Base-by-base conservation (phyloP, 768 basidiomycete genomes). In the Tremella fuciformis region DNA sequence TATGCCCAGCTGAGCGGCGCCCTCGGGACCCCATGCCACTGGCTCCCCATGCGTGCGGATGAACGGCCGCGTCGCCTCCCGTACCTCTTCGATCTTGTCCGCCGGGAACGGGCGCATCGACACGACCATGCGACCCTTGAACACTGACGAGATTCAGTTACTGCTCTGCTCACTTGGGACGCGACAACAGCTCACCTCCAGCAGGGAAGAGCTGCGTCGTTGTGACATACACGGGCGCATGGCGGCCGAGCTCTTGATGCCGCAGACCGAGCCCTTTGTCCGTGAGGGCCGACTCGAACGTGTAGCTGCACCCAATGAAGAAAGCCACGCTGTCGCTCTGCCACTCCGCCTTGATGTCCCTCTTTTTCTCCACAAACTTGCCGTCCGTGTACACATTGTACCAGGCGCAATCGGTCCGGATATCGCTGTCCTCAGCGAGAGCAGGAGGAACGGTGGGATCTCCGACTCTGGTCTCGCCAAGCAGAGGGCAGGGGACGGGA, bases 51-150 rank as follows among this genome's bases (percentile, higher is more conserved):
- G 73, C 7, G 73, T 58, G 4, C 22, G 34, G 25, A 52, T 57
- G 60, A 60, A 74, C 1, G 67, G 65, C 37, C 65, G 48, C n/a
- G 66, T 67, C 19, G 62, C 63, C 3, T 50, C 34, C 16, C 59
- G 38, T 13, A 68, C 63, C 1, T 18, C 53, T 13, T 58, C 56
- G 52, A 69, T 34, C 1, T 38, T 24, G 1, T 50, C 52, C 1
- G 47, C 16, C 0, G 49, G 60, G 38, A 67, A 74, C 2, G 72
- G 72, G 6, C 72, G 58, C 72, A 69, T 74, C n/a, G 72, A 74
- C 15, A 74, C 72, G 22, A 74, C 72, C 67, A 63, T 67, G 44
- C 55, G 54, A 15, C 72, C 72, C 4, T 29, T 11, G 55, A 74
- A 62, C 38, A 63, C 62, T 50, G 60, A n/a, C 39, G 11, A 11